phyloP scores from a whole-genome alignment of 2,329 filamentous ascomycete genomes.

The Elsinoe fawcettii region DNA sequence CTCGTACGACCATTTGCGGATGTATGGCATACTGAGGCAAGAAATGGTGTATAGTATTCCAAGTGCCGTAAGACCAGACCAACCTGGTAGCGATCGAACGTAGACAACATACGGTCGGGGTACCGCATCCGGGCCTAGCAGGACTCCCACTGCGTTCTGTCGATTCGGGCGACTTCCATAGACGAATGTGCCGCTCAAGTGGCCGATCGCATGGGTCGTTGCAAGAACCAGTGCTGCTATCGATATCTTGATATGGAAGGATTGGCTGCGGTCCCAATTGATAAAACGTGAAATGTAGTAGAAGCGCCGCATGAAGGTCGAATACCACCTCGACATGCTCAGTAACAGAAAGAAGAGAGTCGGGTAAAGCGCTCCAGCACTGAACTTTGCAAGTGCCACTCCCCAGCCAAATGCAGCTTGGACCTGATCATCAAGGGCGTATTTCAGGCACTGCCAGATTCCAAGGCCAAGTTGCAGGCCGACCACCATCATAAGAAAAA shows the following conservation, averaged over 20 bases:
- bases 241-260: constrained; percentile 50
- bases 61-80: constrained; percentile 44
- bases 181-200: constrained; percentile 47
- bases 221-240: constrained; percentile 44
- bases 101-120: constrained; percentile 42
- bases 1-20: constrained; percentile 48
- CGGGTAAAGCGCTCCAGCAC: constrained; percentile 49
- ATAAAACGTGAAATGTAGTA: constrained; percentile 48
- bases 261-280: constrained; percentile 50
- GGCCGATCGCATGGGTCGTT: constrained; percentile 48
- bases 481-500: constrained; percentile 44
- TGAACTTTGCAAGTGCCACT: constrained; percentile 48
- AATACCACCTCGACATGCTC: constrained; percentile 51
- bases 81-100: constrained; percentile 42
- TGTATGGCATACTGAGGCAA: constrained; percentile 43
- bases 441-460: constrained; percentile 50
- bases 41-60: constrained; percentile 45
- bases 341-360: constrained; percentile 53
- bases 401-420: constrained; percentile 50
- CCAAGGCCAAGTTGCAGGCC: constrained; percentile 45
- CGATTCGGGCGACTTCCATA: constrained; percentile 41
- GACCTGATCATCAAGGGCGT: constrained; percentile 39
- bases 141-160: constrained; percentile 38
- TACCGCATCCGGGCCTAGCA: constrained; percentile 40
- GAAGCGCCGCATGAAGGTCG: constrained; percentile 46